Evolutionary conservation across 768 basidiomycete species (phyloP).

Genomic region (Boletus rubescentipes): DNA sequence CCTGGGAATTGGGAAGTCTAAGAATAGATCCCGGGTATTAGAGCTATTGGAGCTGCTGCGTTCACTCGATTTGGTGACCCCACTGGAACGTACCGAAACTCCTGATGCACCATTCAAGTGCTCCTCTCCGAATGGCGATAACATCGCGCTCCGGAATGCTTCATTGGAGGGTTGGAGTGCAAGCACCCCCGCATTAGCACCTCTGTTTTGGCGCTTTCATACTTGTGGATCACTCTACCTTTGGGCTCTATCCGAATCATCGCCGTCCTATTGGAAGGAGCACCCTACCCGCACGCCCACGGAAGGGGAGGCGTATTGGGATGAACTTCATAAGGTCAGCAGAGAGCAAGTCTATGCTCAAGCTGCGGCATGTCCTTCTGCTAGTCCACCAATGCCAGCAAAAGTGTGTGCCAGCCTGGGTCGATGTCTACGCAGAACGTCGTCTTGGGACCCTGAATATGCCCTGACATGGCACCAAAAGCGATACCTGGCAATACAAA

Average conservation of each 20-base stretch:
- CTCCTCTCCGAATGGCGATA: slow-evolving; percentile 40
- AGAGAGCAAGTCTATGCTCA: slow-evolving; percentile 34
- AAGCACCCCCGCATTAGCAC: slow-evolving; percentile 46
- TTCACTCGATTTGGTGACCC: slow-evolving; percentile 56
- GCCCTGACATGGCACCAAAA: slow-evolving; percentile 66
- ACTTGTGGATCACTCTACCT: slow-evolving; percentile 54
- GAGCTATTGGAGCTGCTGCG: slow-evolving; percentile 62
- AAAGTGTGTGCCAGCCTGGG: slow-evolving; percentile 33
- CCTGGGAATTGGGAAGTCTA: slow-evolving; percentile 59
- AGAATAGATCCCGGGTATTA: slow-evolving; percentile 57
- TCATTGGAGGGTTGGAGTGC: slow-evolving; percentile 44
- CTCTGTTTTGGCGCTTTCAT: slow-evolving; percentile 65
- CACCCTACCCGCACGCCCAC: slow-evolving; percentile 39
- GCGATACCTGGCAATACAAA: slow-evolving; percentile 56
- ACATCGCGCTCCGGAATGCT: slow-evolving; percentile 46
- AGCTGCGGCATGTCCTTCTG: slow-evolving; percentile 16
- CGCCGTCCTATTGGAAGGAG: slow-evolving; percentile 56
- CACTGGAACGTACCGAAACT: slow-evolving; percentile 49
- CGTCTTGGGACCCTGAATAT: slow-evolving; percentile 63
- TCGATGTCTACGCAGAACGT: slow-evolving; percentile 54
- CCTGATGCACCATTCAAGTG: slow-evolving; percentile 47
- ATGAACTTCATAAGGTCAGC: slow-evolving; percentile 49
- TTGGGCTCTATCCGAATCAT: slow-evolving; percentile 53
- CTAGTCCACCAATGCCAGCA: slow-evolving; percentile 23
- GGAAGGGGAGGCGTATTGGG: slow-evolving; percentile 57